Conservation (phyloP, 208 protist species). For the Trypanosoma conorhini region DNA sequence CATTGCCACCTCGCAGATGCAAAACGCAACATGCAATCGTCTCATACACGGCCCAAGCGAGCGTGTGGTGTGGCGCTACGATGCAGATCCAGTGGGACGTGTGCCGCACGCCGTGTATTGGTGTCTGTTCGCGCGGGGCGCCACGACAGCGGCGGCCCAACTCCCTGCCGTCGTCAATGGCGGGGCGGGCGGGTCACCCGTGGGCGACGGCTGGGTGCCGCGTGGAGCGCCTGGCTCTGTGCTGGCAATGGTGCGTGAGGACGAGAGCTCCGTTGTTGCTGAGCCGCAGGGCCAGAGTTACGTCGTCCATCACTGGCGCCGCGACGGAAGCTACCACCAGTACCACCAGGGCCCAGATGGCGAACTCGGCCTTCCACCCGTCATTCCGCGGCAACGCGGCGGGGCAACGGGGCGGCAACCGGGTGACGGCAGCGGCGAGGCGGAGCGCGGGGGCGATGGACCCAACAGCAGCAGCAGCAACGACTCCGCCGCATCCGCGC, state of each 20-base stretch:
- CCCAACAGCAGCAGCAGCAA: not conserved
- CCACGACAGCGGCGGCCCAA: not conserved
- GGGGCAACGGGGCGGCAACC: not conserved
- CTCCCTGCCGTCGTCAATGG: not conserved
- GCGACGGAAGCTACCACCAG: constrained; percentile 27
- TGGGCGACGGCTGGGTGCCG: not conserved
- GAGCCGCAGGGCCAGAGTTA: constrained; percentile 44
- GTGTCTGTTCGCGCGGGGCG: constrained; percentile 29
- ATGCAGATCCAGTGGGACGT: constrained; percentile 39
- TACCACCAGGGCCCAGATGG: constrained; percentile 40
- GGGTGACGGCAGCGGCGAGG: not conserved
- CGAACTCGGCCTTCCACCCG: constrained; percentile 35
- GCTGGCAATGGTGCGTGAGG: constrained; percentile 66
- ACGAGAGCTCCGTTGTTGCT: constrained; percentile 51
- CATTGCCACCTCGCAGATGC: constrained; percentile 36
- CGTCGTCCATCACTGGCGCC: constrained; percentile 50
- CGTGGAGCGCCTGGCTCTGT: constrained; percentile 20
- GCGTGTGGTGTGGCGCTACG: constrained; percentile 55
- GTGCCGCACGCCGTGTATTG: constrained; percentile 72
- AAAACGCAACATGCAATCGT: constrained; percentile 35
- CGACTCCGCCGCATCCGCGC: not conserved
- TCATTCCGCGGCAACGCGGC: constrained; percentile 17
- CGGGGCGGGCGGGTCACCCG: not conserved
- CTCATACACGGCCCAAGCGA: constrained; percentile 26
- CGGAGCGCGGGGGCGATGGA: not conserved